Conservation (phyloP, 441 rosid genomes). For the Populus tomentosa region DNA sequence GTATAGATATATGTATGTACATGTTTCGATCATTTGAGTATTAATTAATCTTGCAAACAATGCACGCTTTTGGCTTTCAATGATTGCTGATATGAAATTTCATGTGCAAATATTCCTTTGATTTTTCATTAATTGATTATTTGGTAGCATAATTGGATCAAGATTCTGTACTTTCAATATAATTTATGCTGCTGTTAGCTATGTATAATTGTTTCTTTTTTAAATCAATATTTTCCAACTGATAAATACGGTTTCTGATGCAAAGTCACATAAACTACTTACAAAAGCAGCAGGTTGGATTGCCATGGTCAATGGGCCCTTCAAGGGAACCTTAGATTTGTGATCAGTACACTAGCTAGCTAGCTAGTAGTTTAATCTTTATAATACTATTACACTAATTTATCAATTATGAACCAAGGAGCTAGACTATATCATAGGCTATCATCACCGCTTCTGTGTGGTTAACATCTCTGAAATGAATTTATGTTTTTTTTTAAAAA, state of each 20-base stretch:
- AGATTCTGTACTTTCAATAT: constrained; percentile 15
- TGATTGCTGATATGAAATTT: background rate
- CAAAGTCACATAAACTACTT: constrained; percentile 18
- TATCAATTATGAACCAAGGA: background rate
- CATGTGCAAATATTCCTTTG: constrained; percentile 5
- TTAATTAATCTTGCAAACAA: background rate
- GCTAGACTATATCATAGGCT: background rate
- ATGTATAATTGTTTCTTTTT: background rate
- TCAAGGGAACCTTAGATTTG: constrained; percentile 1
- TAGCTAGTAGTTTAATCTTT: background rate
- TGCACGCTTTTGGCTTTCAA: background rate
- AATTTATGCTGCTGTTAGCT: constrained; percentile 3
- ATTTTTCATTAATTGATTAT: background rate
- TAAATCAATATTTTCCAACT: constrained; percentile 6
- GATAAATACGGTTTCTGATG: background rate
- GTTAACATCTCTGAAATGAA: no score
- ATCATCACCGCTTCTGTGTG: no score
- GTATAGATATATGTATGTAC: constrained; percentile 20
- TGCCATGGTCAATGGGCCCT: constrained; percentile 15
- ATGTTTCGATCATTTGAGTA: constrained; percentile 25
- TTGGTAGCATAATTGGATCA: background rate
- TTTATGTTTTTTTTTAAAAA: no score
- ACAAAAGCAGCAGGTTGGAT: constrained; percentile 3
- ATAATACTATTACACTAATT: background rate
- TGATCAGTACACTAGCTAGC: background rate